A percentile compares a stretch with the other conserved stretches of the same genome.
Conservation (phyloP, 169 alveolate genomes). For the Cryptosporidium meleagridis region DNA sequence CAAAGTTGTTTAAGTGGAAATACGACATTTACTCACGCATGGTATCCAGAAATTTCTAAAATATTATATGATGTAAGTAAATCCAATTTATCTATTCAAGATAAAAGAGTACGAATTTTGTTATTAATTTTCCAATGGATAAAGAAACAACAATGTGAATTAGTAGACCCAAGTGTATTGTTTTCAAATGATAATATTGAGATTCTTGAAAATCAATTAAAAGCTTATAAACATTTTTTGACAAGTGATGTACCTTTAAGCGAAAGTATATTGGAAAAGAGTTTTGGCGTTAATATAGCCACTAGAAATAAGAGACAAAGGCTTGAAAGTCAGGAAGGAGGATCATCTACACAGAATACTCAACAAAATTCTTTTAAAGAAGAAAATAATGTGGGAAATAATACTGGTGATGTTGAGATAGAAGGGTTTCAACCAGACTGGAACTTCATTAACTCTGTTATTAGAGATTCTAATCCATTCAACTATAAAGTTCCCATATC, state of each 20-base stretch:
- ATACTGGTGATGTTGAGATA: not conserved
- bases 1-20: conserved; percentile 23
- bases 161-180: conserved; percentile 74
- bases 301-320: conserved; percentile 9
- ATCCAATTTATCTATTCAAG: conserved; percentile 76
- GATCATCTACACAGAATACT: not conserved
- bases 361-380: not conserved
- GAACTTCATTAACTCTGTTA: conserved; percentile 51
- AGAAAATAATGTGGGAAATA: not conserved
- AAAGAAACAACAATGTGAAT: conserved; percentile 77
- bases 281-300: not conserved
- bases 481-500: conserved; percentile 48
- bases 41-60: conserved; percentile 70
- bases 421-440: conserved; percentile 42
- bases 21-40: conserved; percentile 55
- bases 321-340: not conserved
- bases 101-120: conserved; percentile 78
- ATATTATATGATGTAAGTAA: conserved; percentile 49
- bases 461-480: conserved; percentile 1
- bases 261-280: conserved; percentile 15
- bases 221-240: conserved; percentile 78
- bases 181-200: conserved; percentile 76
- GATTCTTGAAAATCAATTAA: conserved; percentile 75
- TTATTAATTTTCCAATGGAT: conserved; percentile 80
- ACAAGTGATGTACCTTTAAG: conserved; percentile 28